phyloP scores from a whole-genome alignment of 2,329 filamentous ascomycete species.

The Colletotrichum filicis region DNA sequence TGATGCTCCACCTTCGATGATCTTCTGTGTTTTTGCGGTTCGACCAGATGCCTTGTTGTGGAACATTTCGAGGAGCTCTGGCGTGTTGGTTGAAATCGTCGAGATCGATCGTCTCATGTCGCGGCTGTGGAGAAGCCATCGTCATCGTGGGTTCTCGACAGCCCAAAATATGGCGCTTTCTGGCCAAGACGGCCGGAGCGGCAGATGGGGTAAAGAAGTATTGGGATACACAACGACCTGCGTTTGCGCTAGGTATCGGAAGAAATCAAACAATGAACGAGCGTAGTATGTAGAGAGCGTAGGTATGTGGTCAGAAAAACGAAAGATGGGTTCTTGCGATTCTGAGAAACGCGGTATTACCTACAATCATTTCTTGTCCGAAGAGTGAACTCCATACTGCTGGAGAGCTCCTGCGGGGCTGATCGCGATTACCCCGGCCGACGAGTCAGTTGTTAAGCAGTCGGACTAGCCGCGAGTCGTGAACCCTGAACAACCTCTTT shows the following conservation, averaged over 20 bases:
- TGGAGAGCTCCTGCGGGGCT: background rate
- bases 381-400: background rate
- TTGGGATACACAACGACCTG: background rate
- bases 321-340: background rate
- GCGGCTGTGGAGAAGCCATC: conserved; percentile 1
- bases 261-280: background rate
- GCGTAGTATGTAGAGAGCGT: background rate
- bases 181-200: conserved; percentile 7
- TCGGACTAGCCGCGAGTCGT: conserved; percentile 7
- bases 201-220: background rate
- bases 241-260: background rate
- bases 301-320: background rate
- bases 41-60: background rate
- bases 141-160: background rate
- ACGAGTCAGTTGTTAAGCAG: background rate
- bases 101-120: conserved; percentile 13
- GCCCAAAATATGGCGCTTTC: background rate
- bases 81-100: conserved; percentile 11
- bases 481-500: background rate
- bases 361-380: background rate
- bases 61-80: background rate
- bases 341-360: background rate
- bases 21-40: background rate
- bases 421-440: background rate
- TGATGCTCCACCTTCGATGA: background rate